Conservation (phyloP, 345 rosid species). For the Microthlaspi erraticum region DNA sequence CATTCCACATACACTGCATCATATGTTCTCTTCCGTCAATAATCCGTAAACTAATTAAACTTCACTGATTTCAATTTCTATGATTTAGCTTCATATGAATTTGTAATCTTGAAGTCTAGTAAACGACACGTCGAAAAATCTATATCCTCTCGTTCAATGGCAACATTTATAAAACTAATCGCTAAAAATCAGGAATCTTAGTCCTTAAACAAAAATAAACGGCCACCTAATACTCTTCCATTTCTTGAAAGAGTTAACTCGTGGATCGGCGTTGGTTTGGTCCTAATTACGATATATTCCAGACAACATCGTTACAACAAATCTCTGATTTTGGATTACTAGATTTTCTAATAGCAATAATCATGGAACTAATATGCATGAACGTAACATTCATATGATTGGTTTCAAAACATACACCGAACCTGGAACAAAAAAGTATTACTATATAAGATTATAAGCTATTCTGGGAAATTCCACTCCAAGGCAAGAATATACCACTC, state of each 20-base stretch:
- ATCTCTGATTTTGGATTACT: constrained; percentile 40
- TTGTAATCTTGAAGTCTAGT: background rate
- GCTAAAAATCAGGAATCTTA: constrained; percentile 30
- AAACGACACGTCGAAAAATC: constrained; percentile 26
- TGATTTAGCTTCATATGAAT: too few species aligned
- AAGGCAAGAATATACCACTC: constrained; percentile 10
- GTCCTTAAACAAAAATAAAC: constrained; percentile 10
- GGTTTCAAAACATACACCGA: constrained; percentile 38
- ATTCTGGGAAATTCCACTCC: constrained; percentile 25
- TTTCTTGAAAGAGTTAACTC: background rate
- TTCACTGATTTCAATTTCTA: background rate
- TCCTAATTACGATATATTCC: constrained; percentile 37
- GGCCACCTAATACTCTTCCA: constrained; percentile 36
- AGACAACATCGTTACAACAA: constrained; percentile 43
- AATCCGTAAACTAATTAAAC: background rate
- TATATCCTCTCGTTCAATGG: constrained; percentile 16
- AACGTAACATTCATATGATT: constrained; percentile 39
- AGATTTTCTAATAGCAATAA: constrained; percentile 23
- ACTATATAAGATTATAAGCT: constrained; percentile 12
- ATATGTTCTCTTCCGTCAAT: too few species aligned
- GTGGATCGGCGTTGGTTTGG: constrained; percentile 23
- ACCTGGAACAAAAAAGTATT: constrained; percentile 6
- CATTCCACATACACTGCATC: background rate
- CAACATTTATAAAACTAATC: too few species aligned
- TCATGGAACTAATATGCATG: constrained; percentile 16